phyloP scores from a whole-genome alignment of 2,329 filamentous ascomycete genomes.

The Tolypocladium tundrense region DNA sequence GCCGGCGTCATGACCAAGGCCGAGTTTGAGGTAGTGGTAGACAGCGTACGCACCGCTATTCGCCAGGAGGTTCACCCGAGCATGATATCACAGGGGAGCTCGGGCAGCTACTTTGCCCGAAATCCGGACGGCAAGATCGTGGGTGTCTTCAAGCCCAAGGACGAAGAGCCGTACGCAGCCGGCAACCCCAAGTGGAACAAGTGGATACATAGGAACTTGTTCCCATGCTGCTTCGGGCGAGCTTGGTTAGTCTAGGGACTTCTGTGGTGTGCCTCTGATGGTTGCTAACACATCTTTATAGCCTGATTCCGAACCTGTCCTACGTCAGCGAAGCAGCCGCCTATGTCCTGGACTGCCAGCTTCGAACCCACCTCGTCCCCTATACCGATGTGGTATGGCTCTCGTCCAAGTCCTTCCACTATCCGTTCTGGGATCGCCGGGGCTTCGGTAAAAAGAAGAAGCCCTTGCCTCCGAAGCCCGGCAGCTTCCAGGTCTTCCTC shows the following conservation, averaged over 20 bases:
- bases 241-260: constrained; percentile 52
- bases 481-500: constrained; percentile 94
- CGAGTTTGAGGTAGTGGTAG: constrained; percentile 80
- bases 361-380: constrained; percentile 85
- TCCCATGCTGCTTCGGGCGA: constrained; percentile 92
- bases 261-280: neutral
- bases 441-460: constrained; percentile 83
- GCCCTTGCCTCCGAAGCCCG: constrained; percentile 76
- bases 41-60: constrained; percentile 84
- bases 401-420: constrained; percentile 95
- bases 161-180: constrained; percentile 94
- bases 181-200: constrained; percentile 99
- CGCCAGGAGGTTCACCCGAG: constrained; percentile 84
- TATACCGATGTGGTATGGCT: constrained; percentile 93
- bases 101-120: constrained; percentile 93
- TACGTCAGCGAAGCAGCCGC: constrained; percentile 97
- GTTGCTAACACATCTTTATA: constrained; percentile 14
- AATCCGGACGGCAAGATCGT: constrained; percentile 89
- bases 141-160: constrained; percentile 97
- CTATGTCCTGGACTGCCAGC: constrained; percentile 83
- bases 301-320: constrained; percentile 89
- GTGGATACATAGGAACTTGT: constrained; percentile 96
- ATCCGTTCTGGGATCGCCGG: constrained; percentile 92
- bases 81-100: constrained; percentile 95
- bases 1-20: constrained; percentile 62